phyloP scores from a whole-genome alignment of 1,139 yeast species.

The Geotrichum reessii region DNA sequence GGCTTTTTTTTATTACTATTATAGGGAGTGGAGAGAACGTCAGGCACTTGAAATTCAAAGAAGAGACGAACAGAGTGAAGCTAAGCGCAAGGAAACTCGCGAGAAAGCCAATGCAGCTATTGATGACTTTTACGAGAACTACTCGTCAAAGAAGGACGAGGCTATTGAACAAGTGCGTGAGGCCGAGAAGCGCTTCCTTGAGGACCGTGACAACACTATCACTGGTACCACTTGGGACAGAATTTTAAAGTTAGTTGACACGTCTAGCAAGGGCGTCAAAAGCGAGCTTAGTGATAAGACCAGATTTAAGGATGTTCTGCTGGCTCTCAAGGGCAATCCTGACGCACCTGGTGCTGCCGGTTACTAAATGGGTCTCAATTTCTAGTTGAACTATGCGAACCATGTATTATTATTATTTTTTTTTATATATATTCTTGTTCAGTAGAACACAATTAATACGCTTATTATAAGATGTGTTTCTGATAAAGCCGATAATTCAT shows the following conservation, averaged over 20 bases:
- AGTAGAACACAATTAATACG: background rate
- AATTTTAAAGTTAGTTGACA: constrained; percentile 49
- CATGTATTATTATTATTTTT: background rate
- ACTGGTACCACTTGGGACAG: constrained; percentile 83
- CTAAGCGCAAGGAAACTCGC: constrained; percentile 62
- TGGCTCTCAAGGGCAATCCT: constrained; percentile 61
- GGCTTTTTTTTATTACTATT: background rate
- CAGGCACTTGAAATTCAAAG: constrained; percentile 74
- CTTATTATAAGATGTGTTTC: background rate
- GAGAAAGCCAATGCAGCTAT: constrained; percentile 79
- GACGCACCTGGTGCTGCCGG: constrained; percentile 70
- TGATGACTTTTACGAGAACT: constrained; percentile 91
- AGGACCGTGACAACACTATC: constrained; percentile 73
- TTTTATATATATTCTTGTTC: no score
- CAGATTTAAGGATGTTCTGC: constrained; percentile 61
- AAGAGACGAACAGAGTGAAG: constrained; percentile 68
- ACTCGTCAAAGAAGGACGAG: constrained; percentile 78
- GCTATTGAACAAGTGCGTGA: constrained; percentile 59
- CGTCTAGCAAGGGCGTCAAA: constrained; percentile 39
- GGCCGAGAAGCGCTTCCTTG: constrained; percentile 61
- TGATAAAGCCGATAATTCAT: background rate
- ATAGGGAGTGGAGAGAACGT: constrained; percentile 72
- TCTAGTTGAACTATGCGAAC: background rate
- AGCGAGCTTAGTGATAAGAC: constrained; percentile 58
- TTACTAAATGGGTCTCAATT: constrained; percentile 32